A percentile compares a stretch with the other conserved stretches of the same genome.
Evolutionary conservation across 495 filamentous ascomycete genomes (phyloP).

Genomic region (Pseudevernia furfuracea): DNA sequence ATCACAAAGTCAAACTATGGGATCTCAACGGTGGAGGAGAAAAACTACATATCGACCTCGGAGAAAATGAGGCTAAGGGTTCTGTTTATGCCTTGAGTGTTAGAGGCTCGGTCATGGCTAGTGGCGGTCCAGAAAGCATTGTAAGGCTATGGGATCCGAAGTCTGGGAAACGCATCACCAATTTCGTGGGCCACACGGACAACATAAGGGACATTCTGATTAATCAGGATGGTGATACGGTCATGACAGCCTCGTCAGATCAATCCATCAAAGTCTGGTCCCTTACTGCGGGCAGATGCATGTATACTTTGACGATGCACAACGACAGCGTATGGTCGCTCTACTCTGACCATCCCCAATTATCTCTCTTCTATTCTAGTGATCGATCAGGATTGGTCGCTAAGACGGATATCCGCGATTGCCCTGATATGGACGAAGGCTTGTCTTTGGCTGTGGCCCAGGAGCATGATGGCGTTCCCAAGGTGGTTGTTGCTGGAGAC

Average conservation of each 20-base stretch:
- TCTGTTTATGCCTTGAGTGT: slow-evolving; percentile 87
- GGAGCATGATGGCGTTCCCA: slow-evolving; percentile 83
- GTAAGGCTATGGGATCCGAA: slow-evolving; percentile 90
- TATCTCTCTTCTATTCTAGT: slow-evolving; percentile 87
- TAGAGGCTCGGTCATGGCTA: slow-evolving; percentile 70
- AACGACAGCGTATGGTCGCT: slow-evolving; percentile 97
- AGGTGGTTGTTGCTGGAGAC: slow-evolving; percentile 70
- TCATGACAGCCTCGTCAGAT: slow-evolving; percentile 92
- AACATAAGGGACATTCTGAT: slow-evolving; percentile 87
- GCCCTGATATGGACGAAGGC: slow-evolving; percentile 79
- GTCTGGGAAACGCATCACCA: slow-evolving; percentile 84
- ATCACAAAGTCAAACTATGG: slow-evolving; percentile 88
- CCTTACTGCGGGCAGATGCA: slow-evolving; percentile 83
- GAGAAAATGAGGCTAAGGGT: slow-evolving; percentile 81
- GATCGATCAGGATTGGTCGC: slow-evolving; percentile 86
- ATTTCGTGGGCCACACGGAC: slow-evolving; percentile 97
- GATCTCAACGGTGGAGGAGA: slow-evolving; percentile 83
- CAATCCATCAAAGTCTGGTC: slow-evolving; percentile 98
- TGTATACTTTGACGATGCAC: slow-evolving; percentile 98
- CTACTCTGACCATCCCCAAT: slow-evolving; percentile 75
- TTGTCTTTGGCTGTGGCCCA: slow-evolving; percentile 80
- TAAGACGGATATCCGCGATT: slow-evolving; percentile 80
- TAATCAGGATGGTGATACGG: slow-evolving; percentile 76
- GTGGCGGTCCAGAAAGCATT: slow-evolving; percentile 88
- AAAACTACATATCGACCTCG: slow-evolving; percentile 73